Evolutionary conservation across 371 early-diverging fungal species (phyloP), one percentile per base, ranked within the genome.

Genomic region (Haplosporangium sp.): DNA sequence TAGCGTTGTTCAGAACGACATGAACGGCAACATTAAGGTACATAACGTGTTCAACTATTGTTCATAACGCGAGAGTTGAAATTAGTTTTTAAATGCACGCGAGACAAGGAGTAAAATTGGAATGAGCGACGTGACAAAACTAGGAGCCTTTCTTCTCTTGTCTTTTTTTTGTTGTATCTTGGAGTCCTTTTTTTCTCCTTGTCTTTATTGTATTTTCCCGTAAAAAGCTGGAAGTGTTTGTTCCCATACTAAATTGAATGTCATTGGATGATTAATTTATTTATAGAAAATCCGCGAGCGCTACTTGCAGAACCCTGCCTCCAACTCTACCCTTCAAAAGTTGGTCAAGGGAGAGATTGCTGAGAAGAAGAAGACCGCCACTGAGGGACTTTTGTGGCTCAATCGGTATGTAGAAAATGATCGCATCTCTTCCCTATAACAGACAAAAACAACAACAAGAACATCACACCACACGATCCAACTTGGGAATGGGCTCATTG

Each of bases 341-440:
- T 85, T 98, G 52, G 91, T 95, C 63, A 77, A 84, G 6, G 89
- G 86, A 19, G 97, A 98, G 84, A 10, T 63, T 7, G 87, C 90
- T 4, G 86, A 82, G 52, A 90, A 90, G 69, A 92, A 93, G 84
- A 92, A 92, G 83, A 88, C 88, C 10, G 98, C 96, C 44, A 94
- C 96, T 17, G 95, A 96, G 78, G 97, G 95, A 4, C 88, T 98
- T 27, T 85, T 98, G 72, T 98, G 98, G 98, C 87, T 98, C 61
- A 94, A 92, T 74, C 89, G 96, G 93, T 92, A 88, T 68, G 77
- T 40, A 15, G 9, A 47, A 47, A 37, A 2, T 40, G n/a, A n/a
- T 19, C 19, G 55, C 2, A 50, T 5, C 50, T 11, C 44, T 11
- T n/a, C n/a, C n/a, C n/a, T 8, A 42, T 42, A 42, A 42, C 11